These are phyloP conservation scores for Skeletonema costatum DNA, from an alignment of 108 stramenopile species.

Conservation along the genomic window DNA sequence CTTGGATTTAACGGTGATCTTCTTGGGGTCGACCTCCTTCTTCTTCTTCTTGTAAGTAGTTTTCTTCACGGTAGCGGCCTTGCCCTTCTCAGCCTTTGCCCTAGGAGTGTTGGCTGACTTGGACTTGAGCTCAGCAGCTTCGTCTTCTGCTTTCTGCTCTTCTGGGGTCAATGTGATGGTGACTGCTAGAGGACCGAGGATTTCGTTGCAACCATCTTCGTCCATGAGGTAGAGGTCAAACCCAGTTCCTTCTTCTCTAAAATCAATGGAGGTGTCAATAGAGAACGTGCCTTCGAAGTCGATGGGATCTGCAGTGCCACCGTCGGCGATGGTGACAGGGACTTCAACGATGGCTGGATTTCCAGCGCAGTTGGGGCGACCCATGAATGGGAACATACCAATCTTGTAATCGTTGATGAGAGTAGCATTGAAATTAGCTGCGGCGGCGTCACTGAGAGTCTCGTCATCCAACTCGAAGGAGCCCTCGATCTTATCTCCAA, in stretches of 20 bases:
- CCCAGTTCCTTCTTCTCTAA: neutral
- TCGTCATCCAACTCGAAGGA: neutral
- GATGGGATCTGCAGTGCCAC: neutral
- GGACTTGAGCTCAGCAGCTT: neutral
- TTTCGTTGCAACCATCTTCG: neutral
- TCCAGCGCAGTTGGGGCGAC: neutral
- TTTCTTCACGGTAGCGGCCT: neutral
- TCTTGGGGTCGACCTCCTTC: neutral
- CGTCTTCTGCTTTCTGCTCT: neutral
- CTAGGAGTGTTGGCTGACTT: neutral
- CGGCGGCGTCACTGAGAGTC: neutral
- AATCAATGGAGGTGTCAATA: neutral
- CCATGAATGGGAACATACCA: neutral
- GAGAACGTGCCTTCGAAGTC: neutral
- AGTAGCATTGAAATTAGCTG: neutral
- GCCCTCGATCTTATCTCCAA: neutral
- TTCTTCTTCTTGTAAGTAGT: neutral
- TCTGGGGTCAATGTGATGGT: slow-evolving; percentile 2
- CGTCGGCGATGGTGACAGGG: neutral
- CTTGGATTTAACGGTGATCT: neutral
- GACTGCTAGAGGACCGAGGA: neutral
- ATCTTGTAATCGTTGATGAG: neutral
- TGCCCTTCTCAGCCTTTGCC: neutral
- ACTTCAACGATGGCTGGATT: neutral
- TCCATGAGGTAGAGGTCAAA: neutral